Conservation (phyloP, 1,284 basidiomycete species). For the Porphyrellus sp. region DNA sequence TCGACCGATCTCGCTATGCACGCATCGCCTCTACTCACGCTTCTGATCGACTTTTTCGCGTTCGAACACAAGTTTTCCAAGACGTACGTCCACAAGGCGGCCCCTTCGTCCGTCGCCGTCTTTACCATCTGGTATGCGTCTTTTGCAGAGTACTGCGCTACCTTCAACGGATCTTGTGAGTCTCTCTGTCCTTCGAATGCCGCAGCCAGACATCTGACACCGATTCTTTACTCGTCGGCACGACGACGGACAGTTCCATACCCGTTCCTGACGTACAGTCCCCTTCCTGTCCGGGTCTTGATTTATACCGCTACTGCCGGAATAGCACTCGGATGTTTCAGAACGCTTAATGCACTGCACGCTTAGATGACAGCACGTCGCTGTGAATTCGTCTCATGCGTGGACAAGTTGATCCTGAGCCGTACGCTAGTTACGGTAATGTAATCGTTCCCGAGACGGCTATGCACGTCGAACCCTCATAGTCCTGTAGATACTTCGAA, state of each 20-base stretch:
- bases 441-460: background rate
- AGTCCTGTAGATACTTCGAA: background rate
- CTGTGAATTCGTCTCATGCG: background rate
- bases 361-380: constrained; percentile 6
- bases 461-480: background rate
- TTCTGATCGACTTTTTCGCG: constrained; percentile 68
- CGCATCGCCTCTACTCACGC: constrained; percentile 55
- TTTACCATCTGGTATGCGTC: background rate
- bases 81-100: constrained; percentile 36
- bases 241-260: constrained; percentile 61
- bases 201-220: constrained; percentile 9
- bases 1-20: constrained; percentile 67
- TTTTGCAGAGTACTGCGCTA: constrained; percentile 47
- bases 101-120: background rate
- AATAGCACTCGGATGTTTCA: constrained; percentile 58
- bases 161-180: constrained; percentile 63
- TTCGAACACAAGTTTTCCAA: constrained; percentile 61
- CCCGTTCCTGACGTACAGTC: constrained; percentile 70
- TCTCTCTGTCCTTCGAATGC: constrained; percentile 11
- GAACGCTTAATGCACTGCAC: constrained; percentile 48
- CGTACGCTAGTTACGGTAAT: background rate
- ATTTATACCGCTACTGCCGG: constrained; percentile 58
- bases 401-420: background rate
- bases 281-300: constrained; percentile 47
- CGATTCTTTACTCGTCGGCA: background rate